Evolutionary conservation across 768 basidiomycete genomes (phyloP).

Genomic region (Kwoniella pini): DNA sequence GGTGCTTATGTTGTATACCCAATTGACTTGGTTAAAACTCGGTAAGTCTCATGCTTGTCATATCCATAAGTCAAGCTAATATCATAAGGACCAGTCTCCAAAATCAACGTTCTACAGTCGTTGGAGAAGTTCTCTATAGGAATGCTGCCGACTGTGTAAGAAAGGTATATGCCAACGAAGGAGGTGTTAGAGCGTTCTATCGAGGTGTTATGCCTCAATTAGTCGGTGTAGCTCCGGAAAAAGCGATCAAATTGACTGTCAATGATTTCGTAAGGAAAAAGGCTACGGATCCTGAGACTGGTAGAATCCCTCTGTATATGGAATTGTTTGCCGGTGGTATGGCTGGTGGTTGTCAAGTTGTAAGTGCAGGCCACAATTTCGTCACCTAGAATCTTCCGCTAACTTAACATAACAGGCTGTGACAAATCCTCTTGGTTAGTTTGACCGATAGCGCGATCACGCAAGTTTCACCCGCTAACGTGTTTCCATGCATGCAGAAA

Average conservation of each 20-base stretch:
- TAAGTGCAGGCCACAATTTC: constrained; percentile 58
- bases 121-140: constrained; percentile 94
- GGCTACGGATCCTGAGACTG: constrained; percentile 92
- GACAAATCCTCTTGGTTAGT: constrained; percentile 80
- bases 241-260: constrained; percentile 93
- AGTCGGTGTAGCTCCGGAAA: constrained; percentile 61
- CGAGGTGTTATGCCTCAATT: constrained; percentile 93
- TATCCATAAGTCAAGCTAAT: background rate
- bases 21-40: constrained; percentile 62
- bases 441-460: no score
- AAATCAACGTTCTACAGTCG: constrained; percentile 94
- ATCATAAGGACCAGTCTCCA: no score
- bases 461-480: no score
- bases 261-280: constrained; percentile 84
- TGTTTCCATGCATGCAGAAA: no score
- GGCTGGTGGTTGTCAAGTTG: constrained; percentile 97
- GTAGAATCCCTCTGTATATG: constrained; percentile 86
- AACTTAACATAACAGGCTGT: constrained; percentile 60
- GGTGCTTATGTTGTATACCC: constrained; percentile 97
- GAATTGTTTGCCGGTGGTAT: constrained; percentile 87
- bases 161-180: constrained; percentile 94
- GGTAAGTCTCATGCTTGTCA: constrained; percentile 3
- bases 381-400: background rate
- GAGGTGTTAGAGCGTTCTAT: constrained; percentile 80
- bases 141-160: constrained; percentile 91